Percentiles rank a stretch among this genome's conserved stretches.
Conservation (phyloP, 768 basidiomycete genomes). For the Hemileccinum rubropunctum region DNA sequence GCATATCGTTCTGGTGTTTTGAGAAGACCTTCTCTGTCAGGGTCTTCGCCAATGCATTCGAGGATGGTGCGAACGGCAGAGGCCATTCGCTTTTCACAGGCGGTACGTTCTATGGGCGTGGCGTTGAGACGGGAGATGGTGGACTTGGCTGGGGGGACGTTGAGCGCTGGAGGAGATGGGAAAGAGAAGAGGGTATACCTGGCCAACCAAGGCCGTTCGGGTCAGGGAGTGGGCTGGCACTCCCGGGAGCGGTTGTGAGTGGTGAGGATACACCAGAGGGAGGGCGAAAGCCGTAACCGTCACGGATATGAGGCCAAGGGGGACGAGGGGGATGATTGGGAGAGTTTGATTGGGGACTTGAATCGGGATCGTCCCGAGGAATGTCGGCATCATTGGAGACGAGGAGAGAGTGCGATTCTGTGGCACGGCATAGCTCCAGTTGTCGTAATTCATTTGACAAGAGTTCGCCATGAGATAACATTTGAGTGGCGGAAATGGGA, state of each 20-base stretch:
- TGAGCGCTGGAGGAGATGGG: slow-evolving; percentile 10
- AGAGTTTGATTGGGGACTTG: too few relatives aligned
- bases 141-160: slow-evolving; percentile 67
- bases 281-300: slow-evolving; percentile 81
- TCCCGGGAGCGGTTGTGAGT: too few relatives aligned
- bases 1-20: slow-evolving; percentile 95
- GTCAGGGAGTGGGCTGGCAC: too few relatives aligned
- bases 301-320: slow-evolving; percentile 40
- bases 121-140: slow-evolving; percentile 83
- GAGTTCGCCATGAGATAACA: slow-evolving; percentile 35
- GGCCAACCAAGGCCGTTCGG: slow-evolving; percentile 91
- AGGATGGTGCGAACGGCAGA: slow-evolving; percentile 87
- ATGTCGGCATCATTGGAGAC: too few relatives aligned
- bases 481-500: slow-evolving; percentile 12
- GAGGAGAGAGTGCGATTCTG: too few relatives aligned
- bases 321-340: too few relatives aligned
- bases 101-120: slow-evolving; percentile 66
- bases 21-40: slow-evolving; percentile 87
- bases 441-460: slow-evolving; percentile 21
- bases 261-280: slow-evolving; percentile 67
- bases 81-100: slow-evolving; percentile 74
- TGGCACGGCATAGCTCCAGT: too few relatives aligned
- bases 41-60: slow-evolving; percentile 98
- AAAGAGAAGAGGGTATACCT: slow-evolving; percentile 44
- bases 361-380: too few relatives aligned